phyloP scores from a whole-genome alignment of 2,329 filamentous ascomycete genomes.

The Trichoderma arundinaceum region DNA sequence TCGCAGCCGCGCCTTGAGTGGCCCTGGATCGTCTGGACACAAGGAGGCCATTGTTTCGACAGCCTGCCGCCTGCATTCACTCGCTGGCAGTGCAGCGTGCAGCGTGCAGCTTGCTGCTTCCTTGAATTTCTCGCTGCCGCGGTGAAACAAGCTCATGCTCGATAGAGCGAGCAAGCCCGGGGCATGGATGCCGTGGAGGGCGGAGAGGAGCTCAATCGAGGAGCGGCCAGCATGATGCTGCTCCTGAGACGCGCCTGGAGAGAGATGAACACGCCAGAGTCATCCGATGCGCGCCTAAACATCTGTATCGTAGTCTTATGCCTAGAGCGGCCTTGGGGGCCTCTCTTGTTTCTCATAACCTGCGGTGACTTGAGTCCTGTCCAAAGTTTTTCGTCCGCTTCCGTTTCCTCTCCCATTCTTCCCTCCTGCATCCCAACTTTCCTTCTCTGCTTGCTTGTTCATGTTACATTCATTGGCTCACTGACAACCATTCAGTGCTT shows the following conservation, averaged over 20 bases:
- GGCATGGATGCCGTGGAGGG: conserved; percentile 3
- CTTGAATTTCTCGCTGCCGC: not conserved
- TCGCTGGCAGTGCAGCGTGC: conserved; percentile 23
- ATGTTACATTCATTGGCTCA: conserved; percentile 21
- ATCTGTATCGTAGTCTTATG: conserved; percentile 14
- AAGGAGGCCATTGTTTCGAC: conserved; percentile 25
- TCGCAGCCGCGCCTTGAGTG: conserved; percentile 29
- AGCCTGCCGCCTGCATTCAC: conserved; percentile 25
- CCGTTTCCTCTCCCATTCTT: not conserved
- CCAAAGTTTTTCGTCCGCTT: not conserved
- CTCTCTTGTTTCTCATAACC: conserved; percentile 8
- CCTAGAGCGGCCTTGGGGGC: not conserved
- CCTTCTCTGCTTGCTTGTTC: conserved; percentile 19
- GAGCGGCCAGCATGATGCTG: not conserved
- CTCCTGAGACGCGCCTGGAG: conserved; percentile 27
- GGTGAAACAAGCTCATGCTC: conserved; percentile 15
- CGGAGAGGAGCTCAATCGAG: not conserved
- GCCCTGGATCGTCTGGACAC: conserved; percentile 26
- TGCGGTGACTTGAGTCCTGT: conserved; percentile 3
- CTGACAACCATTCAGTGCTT: conserved; percentile 14
- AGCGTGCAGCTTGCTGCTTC: not conserved
- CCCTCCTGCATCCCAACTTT: not conserved
- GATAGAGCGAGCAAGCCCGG: conserved; percentile 12
- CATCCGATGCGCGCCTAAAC: conserved; percentile 24
- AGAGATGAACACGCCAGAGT: conserved; percentile 3